These are phyloP conservation scores for Colletotrichum godetiae DNA, from an alignment of 2,329 filamentous ascomycete genomes.

Conservation along the genomic window DNA sequence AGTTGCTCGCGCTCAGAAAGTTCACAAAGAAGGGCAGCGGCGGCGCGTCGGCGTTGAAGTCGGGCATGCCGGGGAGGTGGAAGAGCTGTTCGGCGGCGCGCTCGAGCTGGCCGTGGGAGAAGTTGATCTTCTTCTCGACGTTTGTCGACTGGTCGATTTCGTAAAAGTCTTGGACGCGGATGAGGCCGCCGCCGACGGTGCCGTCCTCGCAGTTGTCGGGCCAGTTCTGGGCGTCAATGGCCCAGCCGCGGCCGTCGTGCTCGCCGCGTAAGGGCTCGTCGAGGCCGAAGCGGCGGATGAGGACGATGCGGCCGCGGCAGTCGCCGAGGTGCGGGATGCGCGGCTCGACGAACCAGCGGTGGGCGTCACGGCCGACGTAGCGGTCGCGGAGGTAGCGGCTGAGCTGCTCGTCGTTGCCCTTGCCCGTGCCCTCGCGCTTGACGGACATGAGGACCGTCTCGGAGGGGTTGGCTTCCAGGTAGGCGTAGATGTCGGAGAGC, in stretches of 20 bases:
- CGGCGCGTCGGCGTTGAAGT: slow-evolving; percentile 40
- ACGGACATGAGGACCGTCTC: slow-evolving; percentile 89
- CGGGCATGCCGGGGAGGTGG: slow-evolving; percentile 51
- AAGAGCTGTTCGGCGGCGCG: slow-evolving; percentile 69
- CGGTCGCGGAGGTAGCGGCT: slow-evolving; percentile 77
- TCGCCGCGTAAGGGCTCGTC: slow-evolving; percentile 63
- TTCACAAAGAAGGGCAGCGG: slow-evolving; percentile 83
- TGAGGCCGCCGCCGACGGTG: slow-evolving; percentile 73
- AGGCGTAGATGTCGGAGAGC: slow-evolving; percentile 76
- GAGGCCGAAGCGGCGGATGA: slow-evolving; percentile 83
- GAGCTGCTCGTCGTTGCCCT: slow-evolving; percentile 82
- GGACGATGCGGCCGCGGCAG: slow-evolving; percentile 83
- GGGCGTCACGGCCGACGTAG: slow-evolving; percentile 68
- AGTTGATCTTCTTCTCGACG: slow-evolving; percentile 84
- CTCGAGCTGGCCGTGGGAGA: slow-evolving; percentile 80
- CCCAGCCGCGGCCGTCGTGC: slow-evolving; percentile 64
- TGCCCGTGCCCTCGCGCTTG: slow-evolving; percentile 91
- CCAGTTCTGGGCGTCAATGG: slow-evolving; percentile 76
- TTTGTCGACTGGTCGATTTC: slow-evolving; percentile 80
- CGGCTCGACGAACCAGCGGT: slow-evolving; percentile 82
- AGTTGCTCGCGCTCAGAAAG: slow-evolving; percentile 91
- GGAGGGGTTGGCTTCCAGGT: slow-evolving; percentile 80
- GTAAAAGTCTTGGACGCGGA: slow-evolving; percentile 95
- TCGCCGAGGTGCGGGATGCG: slow-evolving; percentile 83
- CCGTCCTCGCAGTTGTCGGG: slow-evolving; percentile 89